A percentile compares a stretch with the other conserved stretches of the same genome.
These are phyloP conservation scores for Suhomyces tanzawaensis DNA, from an alignment of 805 yeast species.

Conservation along the genomic window DNA sequence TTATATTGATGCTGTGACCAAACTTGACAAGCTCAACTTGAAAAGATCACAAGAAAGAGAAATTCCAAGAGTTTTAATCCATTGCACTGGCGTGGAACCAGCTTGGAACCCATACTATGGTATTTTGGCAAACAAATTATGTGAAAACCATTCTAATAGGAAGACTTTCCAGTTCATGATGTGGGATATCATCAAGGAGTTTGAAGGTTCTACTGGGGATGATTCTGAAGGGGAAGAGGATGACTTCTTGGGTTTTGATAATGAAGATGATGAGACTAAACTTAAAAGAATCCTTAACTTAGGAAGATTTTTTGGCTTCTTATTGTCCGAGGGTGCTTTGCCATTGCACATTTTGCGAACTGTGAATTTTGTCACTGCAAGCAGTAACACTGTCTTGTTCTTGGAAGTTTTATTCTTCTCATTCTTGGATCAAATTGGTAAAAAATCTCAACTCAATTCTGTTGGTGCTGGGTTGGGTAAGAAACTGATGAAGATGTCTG, in stretches of 20 bases:
- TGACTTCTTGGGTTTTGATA: slow-evolving; percentile 35
- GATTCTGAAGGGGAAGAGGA: slow-evolving; percentile 41
- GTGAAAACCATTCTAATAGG: slow-evolving; percentile 69
- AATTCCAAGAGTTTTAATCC: slow-evolving; percentile 79
- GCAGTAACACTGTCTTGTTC: slow-evolving; percentile 64
- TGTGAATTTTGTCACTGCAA: slow-evolving; percentile 67
- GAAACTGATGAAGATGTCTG: slow-evolving; percentile 26
- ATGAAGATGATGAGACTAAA: slow-evolving; percentile 52
- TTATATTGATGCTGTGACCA: slow-evolving; percentile 80
- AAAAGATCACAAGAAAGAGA: slow-evolving; percentile 82
- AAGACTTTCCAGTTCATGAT: slow-evolving; percentile 85
- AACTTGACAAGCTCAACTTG: slow-evolving; percentile 74
- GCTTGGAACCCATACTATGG: slow-evolving; percentile 90
- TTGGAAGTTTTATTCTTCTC: slow-evolving; percentile 71
- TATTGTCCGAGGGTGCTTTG: slow-evolving; percentile 71
- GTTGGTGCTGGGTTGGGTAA: slow-evolving; percentile 43
- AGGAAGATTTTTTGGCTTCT: slow-evolving; percentile 76
- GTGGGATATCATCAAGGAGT: slow-evolving; percentile 80
- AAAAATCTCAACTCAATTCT: slow-evolving; percentile 51
- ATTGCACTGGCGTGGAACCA: slow-evolving; percentile 82
- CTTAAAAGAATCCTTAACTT: slow-evolving; percentile 62
- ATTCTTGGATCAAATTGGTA: slow-evolving; percentile 62
- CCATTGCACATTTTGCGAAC: slow-evolving; percentile 71
- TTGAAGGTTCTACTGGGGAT: slow-evolving; percentile 49
- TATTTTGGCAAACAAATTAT: slow-evolving; percentile 69